A percentile compares a stretch with the other conserved stretches of the same genome.
phyloP scores from a whole-genome alignment of 345 rosid genomes.

The Citrus reticulata region DNA sequence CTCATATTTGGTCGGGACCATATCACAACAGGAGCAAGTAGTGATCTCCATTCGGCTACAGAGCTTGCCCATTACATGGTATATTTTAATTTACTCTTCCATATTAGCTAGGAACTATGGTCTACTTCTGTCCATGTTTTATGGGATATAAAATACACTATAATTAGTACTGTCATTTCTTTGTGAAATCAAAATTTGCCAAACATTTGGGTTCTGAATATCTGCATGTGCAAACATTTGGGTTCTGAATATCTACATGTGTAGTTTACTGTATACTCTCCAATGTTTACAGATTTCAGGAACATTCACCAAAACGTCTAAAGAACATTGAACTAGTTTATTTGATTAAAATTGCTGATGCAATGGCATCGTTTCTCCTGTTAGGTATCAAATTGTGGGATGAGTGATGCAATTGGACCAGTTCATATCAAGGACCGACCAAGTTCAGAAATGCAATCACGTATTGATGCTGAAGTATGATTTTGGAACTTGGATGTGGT shows the following conservation, averaged over 20 bases:
- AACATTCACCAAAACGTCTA: background rate
- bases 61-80: conserved; percentile 98
- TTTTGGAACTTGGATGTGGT: background rate
- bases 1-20: conserved; percentile 88
- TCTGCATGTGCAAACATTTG: background rate
- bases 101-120: background rate
- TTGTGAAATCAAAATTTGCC: background rate
- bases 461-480: conserved; percentile 87
- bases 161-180: background rate
- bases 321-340: background rate
- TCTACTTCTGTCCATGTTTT: background rate
- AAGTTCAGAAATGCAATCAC: conserved; percentile 96
- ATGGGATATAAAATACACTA: background rate
- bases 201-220: background rate
- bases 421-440: conserved; percentile 91
- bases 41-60: conserved; percentile 89
- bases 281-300: background rate
- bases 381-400: conserved; percentile 91
- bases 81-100: background rate
- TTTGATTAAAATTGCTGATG: background rate
- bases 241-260: background rate
- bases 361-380: background rate
- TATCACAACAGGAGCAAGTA: conserved; percentile 95
- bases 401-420: conserved; percentile 92
- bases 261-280: background rate